Evolutionary conservation across 371 early-diverging fungal genomes (phyloP), one percentile per base, ranked within the genome.

Genomic region (Phascolomyces articulosus): DNA sequence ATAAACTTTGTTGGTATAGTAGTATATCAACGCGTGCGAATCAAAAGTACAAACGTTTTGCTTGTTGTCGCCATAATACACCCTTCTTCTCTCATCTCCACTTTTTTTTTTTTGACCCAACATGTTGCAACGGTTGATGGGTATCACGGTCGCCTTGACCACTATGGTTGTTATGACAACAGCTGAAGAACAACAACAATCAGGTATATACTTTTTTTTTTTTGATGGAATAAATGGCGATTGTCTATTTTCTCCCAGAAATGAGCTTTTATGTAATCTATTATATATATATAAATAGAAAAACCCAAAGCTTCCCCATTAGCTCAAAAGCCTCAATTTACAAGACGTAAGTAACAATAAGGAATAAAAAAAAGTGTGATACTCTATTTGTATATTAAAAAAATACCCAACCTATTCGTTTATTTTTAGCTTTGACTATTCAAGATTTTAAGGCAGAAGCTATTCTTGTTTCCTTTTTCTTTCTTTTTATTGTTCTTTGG

Each of bases 381-480:
- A n/a, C n/a, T n/a, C n/a, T 15, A 13, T 1, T 9, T 16, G 8
- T 55, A 18, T 55, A n/a, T 9, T 1, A 1, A 55, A 2, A 2
- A 11, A 24, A 29, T 31, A 18, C 9, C 26, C 16, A 18, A 7
- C 26, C 18, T 27, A 20, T n/a, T 55, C 15, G 13, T 9, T 26
- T 8, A 27, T 56, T 28, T 8, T n/a, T 55, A 62, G 78, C 72
- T 23, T 67, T 72, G 58, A 64, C 64, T 9, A 28, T 72, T 21
- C 56, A 55, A 7, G 73, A 78, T 47, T 78, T 78, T 41, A 61
- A 69, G 44, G 69, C 71, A 69, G 79, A 78, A 64, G 66, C 69
- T 54, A 60, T 67, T 13, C 59, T 78, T 29, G 21, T 31, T 11
- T 21, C 54, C 10, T 41, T 63, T 4, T 70, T 78, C 16, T 9